Evolutionary conservation across 1,284 basidiomycete genomes (phyloP).

Genomic region (Exsudoporus floridanus): DNA sequence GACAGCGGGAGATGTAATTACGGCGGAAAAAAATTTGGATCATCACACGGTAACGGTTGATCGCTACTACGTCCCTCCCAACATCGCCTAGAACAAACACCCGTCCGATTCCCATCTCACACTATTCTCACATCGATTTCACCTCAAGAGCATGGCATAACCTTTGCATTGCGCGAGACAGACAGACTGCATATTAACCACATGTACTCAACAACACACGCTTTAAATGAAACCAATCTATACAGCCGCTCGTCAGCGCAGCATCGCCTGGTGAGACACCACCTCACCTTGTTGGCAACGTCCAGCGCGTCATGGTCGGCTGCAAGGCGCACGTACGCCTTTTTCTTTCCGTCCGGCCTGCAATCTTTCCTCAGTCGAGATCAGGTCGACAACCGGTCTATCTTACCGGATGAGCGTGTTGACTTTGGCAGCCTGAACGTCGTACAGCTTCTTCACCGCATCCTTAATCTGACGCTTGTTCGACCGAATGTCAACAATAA

Average conservation of each 20-base stretch:
- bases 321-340: slow-evolving; percentile 96
- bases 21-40: background rate
- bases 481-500: slow-evolving; percentile 91
- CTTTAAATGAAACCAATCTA: slow-evolving; percentile 81
- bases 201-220: background rate
- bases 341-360: slow-evolving; percentile 98
- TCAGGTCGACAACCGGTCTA: background rate
- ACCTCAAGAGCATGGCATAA: background rate
- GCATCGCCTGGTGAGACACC: background rate
- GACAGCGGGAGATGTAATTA: slow-evolving; percentile 3
- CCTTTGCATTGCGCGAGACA: background rate
- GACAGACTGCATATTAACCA: slow-evolving; percentile 2
- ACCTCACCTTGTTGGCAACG: slow-evolving; percentile 92
- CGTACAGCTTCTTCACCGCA: slow-evolving; percentile 98
- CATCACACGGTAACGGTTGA: slow-evolving; percentile 13
- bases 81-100: background rate
- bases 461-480: slow-evolving; percentile 99
- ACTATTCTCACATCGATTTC: background rate
- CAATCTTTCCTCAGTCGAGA: background rate
- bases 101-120: too few species aligned
- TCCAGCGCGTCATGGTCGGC: slow-evolving; percentile 97
- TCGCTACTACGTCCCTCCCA: background rate
- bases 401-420: slow-evolving; percentile 96
- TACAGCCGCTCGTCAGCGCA: slow-evolving; percentile 28
- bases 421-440: slow-evolving; percentile 93